A percentile compares a stretch with the other conserved stretches of the same genome.
Evolutionary conservation across 352 stramenopile species (phyloP).

Genomic region (Phytophthora syringae): DNA sequence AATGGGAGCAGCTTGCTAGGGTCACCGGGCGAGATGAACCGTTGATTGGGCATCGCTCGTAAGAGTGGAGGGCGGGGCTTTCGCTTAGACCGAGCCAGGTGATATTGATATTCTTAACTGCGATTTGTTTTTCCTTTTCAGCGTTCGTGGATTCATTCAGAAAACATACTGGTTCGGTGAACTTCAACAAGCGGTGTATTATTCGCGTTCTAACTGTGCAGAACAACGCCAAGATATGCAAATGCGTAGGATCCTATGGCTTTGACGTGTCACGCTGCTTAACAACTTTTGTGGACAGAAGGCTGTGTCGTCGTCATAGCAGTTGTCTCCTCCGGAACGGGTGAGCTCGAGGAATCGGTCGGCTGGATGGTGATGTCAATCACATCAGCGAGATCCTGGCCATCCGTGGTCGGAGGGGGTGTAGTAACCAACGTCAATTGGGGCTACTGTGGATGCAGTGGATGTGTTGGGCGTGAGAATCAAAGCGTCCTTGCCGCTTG

Average conservation of each 20-base stretch:
- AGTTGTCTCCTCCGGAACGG: background rate
- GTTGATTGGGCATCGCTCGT: constrained; percentile 67
- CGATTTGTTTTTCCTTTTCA: constrained; percentile 1
- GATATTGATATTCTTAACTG: constrained; percentile 29
- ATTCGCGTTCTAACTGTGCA: constrained; percentile 24
- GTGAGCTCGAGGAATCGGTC: background rate
- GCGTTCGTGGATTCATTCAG: background rate
- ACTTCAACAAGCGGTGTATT: constrained; percentile 26
- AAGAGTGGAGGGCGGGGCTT: background rate
- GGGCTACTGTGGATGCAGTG: background rate
- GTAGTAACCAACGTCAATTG: constrained; percentile 22
- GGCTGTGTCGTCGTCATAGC: background rate
- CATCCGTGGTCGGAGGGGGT: constrained; percentile 14
- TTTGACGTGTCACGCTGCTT: background rate
- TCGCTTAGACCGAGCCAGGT: background rate
- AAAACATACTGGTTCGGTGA: background rate
- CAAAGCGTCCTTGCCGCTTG: constrained; percentile 14
- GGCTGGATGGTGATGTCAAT: constrained; percentile 8
- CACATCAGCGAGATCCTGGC: constrained; percentile 21
- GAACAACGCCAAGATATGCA: constrained; percentile 17
- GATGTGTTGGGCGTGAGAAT: constrained; percentile 10
- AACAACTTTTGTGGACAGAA: constrained; percentile 21
- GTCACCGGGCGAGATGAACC: constrained; percentile 55
- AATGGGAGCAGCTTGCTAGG: constrained; percentile 68
- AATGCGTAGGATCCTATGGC: constrained; percentile 14